Base-by-base conservation (phyloP, 768 basidiomycete species). In the Russula compacta region DNA sequence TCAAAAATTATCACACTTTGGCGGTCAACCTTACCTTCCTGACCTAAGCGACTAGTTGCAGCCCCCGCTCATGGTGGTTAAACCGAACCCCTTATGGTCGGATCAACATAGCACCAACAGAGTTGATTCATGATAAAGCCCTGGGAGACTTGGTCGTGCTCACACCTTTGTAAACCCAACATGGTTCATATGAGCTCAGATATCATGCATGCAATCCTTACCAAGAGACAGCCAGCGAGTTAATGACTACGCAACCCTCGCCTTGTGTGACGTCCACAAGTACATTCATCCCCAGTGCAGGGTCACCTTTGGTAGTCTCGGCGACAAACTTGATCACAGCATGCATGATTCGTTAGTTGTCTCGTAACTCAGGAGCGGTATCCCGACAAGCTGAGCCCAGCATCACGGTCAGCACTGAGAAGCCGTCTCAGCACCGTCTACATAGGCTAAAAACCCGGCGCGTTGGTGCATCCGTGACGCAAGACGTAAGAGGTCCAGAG, bases 241-340 rank as follows among this genome's bases (percentile, higher is more conserved):
- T 51, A 61, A 56, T 43, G 29, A 53, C 35, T 49, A 29, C 33
- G 53, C 63, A 61, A 14, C 68, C 70, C 12, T 32, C 68, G 6
- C 69, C 71, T 6, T 61, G 53, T 15, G 72, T 68, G 6, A 68
- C 69, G 53, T 70, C 71, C 17, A 68, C 65, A 29, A 72, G 58
- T 4, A 63, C 67, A 14, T 58, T 50, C 66, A 67, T 68, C 6
- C 66, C 71, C 52, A 70, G 69, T 33, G 12, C 59, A 24, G 71
- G 71, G 56, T 73, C 72, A 21, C 61, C 56, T 53, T 68, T 61
- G 11, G 60, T 59, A 44, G 49, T 54, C 32, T 46, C 21, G 38
- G 58, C 58, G 17, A 55, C 35, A 32, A 40, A n/a, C 52, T 55
- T 24, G 42, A 53, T 39, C 24, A 54, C 19, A 6, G 53, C 47